Evolutionary conservation across 805 yeast species (phyloP).

Genomic region (Myxozyma melibiosi): DNA sequence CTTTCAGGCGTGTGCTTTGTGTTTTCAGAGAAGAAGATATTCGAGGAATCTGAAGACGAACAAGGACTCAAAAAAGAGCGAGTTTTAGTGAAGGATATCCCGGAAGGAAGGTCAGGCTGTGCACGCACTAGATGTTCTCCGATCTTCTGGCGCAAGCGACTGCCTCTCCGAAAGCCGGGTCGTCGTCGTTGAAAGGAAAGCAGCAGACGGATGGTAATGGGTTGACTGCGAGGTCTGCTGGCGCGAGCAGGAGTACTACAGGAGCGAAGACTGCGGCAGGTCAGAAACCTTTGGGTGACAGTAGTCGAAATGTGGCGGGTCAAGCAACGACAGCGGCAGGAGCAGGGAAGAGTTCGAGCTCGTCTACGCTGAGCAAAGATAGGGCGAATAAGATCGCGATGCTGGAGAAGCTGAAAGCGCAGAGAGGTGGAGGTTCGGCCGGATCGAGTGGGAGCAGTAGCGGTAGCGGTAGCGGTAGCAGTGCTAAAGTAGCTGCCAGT

Average conservation of each 20-base stretch:
- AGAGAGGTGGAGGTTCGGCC: constrained; percentile 13
- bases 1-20: no score
- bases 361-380: background rate
- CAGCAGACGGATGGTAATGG: background rate
- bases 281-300: constrained; percentile 7
- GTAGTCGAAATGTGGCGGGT: background rate
- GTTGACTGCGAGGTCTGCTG: background rate
- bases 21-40: no score
- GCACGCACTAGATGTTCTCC: constrained; percentile 31
- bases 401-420: constrained; percentile 22
- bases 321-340: background rate
- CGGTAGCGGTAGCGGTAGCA: no score
- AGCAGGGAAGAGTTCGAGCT: background rate
- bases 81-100: no score
- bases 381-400: constrained; percentile 13
- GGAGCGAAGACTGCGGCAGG: background rate
- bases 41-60: no score
- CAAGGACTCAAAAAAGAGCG: no score
- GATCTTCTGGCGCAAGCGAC: constrained; percentile 38
- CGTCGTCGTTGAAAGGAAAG: background rate
- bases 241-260: background rate
- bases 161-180: constrained; percentile 5
- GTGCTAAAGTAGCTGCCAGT: background rate
- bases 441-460: no score
- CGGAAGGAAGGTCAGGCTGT: background rate